Evolutionary conservation across 78 protist species (phyloP).

Genomic region (Speleostelium caveatum): DNA sequence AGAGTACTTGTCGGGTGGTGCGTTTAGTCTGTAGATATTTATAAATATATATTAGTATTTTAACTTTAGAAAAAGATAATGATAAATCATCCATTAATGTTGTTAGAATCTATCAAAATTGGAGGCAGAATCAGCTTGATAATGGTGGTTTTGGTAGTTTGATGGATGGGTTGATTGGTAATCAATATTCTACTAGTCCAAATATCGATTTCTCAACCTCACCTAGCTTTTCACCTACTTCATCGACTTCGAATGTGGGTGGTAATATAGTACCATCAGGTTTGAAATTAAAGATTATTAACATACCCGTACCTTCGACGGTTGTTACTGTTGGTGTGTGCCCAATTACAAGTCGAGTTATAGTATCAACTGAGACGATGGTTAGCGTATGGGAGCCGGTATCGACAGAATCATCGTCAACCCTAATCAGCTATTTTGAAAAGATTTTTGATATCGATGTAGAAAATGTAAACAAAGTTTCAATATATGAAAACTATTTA

Average conservation of each 20-base stretch:
- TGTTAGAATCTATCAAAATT: constrained; percentile 66
- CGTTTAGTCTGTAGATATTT: too few species aligned
- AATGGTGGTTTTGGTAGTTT: constrained; percentile 15
- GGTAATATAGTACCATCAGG: background rate
- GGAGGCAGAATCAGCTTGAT: constrained; percentile 66
- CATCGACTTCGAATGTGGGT: too few species aligned
- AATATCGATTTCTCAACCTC: background rate
- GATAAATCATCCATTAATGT: constrained; percentile 42
- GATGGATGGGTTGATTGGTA: background rate
- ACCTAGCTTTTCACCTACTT: background rate
- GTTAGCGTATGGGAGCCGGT: constrained; percentile 58
- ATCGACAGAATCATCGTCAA: background rate
- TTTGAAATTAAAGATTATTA: background rate
- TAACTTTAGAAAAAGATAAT: constrained; percentile 53
- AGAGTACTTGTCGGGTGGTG: too few species aligned
- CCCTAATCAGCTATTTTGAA: constrained; percentile 25
- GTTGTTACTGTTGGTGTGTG: constrained; percentile 34
- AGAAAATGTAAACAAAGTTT: constrained; percentile 26
- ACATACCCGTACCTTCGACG: constrained; percentile 60
- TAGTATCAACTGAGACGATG: constrained; percentile 43
- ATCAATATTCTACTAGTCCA: background rate
- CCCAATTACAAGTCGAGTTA: constrained; percentile 62
- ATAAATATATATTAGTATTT: too few species aligned
- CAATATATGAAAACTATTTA: constrained; percentile 43
- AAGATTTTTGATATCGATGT: constrained; percentile 57